Conservation (phyloP, 352 stramenopile species). For the Peronospora tabacina region DNA sequence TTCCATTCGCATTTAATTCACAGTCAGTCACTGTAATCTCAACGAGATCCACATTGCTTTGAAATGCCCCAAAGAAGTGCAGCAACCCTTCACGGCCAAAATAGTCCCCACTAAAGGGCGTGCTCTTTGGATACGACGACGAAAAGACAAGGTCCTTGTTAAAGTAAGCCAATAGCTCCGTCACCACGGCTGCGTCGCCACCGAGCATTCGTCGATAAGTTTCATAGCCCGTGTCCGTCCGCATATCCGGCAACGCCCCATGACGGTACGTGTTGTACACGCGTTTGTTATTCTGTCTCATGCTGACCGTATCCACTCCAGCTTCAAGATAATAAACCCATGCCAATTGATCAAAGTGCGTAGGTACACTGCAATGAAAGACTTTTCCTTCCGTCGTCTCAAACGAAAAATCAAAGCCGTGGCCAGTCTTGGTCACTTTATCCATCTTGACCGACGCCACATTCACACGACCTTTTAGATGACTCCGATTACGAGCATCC, state of each 20-base stretch:
- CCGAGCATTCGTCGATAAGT: constrained; percentile 56
- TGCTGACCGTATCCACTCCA: constrained; percentile 68
- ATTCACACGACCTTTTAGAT: constrained; percentile 81
- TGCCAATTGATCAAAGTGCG: constrained; percentile 68
- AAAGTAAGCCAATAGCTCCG: constrained; percentile 76
- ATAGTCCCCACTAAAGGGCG: constrained; percentile 75
- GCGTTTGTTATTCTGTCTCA: constrained; percentile 77
- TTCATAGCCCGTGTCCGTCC: constrained; percentile 74
- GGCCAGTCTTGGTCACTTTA: constrained; percentile 67
- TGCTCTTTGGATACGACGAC: constrained; percentile 70
- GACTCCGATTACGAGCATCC: constrained; percentile 77
- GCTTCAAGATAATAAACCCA: constrained; percentile 85
- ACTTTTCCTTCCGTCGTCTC: constrained; percentile 79
- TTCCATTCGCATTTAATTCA: constrained; percentile 51
- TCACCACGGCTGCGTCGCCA: constrained; percentile 43
- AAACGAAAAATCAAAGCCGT: constrained; percentile 82
- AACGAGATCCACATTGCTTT: constrained; percentile 70
- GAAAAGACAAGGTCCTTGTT: constrained; percentile 87
- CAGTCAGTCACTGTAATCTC: constrained; percentile 73
- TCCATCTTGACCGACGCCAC: constrained; percentile 68
- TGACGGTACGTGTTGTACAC: constrained; percentile 78
- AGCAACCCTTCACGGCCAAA: constrained; percentile 78
- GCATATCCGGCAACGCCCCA: constrained; percentile 61
- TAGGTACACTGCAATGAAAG: constrained; percentile 76
- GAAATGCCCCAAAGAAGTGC: constrained; percentile 67